Conservation (phyloP, 1,139 yeast species). For the Protomyces pachydermus region DNA sequence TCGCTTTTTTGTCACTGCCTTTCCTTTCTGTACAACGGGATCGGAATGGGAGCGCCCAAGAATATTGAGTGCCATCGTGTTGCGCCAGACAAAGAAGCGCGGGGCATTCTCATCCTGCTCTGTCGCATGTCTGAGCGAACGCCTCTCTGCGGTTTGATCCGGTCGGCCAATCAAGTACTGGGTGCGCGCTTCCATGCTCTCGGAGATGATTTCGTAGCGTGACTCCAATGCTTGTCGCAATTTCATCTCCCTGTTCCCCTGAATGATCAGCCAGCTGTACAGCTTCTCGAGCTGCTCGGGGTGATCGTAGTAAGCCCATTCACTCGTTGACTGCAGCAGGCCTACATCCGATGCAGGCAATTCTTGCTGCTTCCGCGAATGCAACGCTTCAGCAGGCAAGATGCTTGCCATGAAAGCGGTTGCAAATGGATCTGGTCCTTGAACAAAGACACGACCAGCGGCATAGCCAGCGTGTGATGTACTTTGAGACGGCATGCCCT, state of each 20-base stretch:
- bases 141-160: not conserved
- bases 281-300: slow-evolving; percentile 57
- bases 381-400: slow-evolving; percentile 33
- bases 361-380: slow-evolving; percentile 63
- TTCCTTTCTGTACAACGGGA: not conserved
- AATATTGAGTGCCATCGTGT: slow-evolving; percentile 8
- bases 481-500: slow-evolving; percentile 36
- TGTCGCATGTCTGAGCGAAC: not conserved
- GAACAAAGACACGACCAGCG: slow-evolving; percentile 89
- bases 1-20: slow-evolving; percentile 5
- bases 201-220: slow-evolving; percentile 5
- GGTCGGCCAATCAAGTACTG: not conserved
- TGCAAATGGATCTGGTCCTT: slow-evolving; percentile 79
- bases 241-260: slow-evolving; percentile 70
- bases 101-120: slow-evolving; percentile 1
- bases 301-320: slow-evolving; percentile 70
- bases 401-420: slow-evolving; percentile 35
- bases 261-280: slow-evolving; percentile 62
- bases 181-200: slow-evolving; percentile 13
- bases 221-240: slow-evolving; percentile 56
- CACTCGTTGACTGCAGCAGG: slow-evolving; percentile 48
- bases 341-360: slow-evolving; percentile 37
- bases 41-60: slow-evolving; percentile 9
- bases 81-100: slow-evolving; percentile 7
- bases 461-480: slow-evolving; percentile 53